Base-by-base conservation (phyloP, 306 rosid species). In the Quillaja saponaria region DNA sequence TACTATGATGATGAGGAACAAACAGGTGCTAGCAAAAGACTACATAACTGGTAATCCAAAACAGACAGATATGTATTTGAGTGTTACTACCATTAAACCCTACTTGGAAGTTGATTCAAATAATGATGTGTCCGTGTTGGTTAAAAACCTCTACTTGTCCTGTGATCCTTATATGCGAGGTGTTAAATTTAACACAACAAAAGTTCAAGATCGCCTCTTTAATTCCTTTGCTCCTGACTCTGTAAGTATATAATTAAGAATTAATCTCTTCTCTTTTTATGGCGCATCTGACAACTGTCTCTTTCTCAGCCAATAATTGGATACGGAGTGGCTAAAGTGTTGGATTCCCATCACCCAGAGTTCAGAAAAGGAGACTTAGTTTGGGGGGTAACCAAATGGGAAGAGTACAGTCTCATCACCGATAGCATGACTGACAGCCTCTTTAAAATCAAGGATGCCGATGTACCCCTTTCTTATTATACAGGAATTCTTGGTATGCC, bases 151-250 rank as follows among this genome's bases (percentile, higher is more conserved):
- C 3, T 77, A 76, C 78, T 65, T 87, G 19, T 80, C 91, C 13
- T 82, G 91, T 39, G 95, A 87, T 64, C 95, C 95, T 14, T 77
- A 59, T 80, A 71, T 80, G 87, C 74, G 78, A 38, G 57, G 80
- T 78, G 83, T n/a, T n/a, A n/a, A n/a, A n/a, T n/a, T n/a, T n/a
- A n/a, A n/a, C n/a, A n/a, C n/a, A n/a, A 7, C 1, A 6, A 65
- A 54, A 47, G 19, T 58, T 25, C 3, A 25, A 25, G 31, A 25
- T 25, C 3, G 31, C 31, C 31, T 2, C 1, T 20, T 66, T 44
- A 38, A 13, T 21, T 73, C 83, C 59, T 80, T 69, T 21, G 18
- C 59, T 17, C 82, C 87, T 47, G 66, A 75, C 57, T 71, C 71
- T 63, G 87, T 82, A 63, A 34, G 81, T 12, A 15, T 5, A 5